Evolutionary conservation across 1,284 basidiomycete genomes (phyloP).

Genomic region (Porogramme epimiltina): DNA sequence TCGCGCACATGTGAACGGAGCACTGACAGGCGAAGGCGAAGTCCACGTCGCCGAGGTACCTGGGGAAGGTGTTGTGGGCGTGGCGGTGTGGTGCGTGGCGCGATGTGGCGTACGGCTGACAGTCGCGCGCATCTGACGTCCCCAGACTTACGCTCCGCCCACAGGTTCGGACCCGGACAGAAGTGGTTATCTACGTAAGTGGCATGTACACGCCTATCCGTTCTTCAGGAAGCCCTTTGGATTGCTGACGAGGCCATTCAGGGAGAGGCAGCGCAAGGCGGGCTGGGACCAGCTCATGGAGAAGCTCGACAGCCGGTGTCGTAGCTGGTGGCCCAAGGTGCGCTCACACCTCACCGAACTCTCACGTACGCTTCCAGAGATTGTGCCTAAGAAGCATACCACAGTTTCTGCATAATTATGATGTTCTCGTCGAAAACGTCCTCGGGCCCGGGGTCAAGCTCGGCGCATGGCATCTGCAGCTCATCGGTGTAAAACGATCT

Average conservation of each 20-base stretch:
- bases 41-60: constrained; percentile 16
- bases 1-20: constrained; percentile 14
- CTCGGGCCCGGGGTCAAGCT: constrained; percentile 22
- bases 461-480: constrained; percentile 23
- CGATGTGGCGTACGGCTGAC: background rate
- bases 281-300: constrained; percentile 19
- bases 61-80: constrained; percentile 12
- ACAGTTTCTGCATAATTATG: constrained; percentile 17
- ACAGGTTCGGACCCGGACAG: constrained; percentile 21
- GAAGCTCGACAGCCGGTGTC: constrained; percentile 2
- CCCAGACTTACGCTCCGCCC: background rate
- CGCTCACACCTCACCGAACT: too few relatives aligned
- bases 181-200: constrained; percentile 15
- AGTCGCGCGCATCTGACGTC: background rate
- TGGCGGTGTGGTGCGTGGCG: constrained; percentile 14
- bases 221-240: too few relatives aligned
- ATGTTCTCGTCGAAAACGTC: constrained; percentile 9
- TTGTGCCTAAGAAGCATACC: background rate
- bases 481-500: constrained; percentile 20
- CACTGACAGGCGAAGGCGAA: constrained; percentile 11
- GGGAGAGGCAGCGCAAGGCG: constrained; percentile 13
- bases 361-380: too few relatives aligned
- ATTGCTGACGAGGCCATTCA: background rate
- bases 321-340: constrained; percentile 20
- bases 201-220: too few relatives aligned